A percentile compares a stretch with the other conserved stretches of the same genome.
Conservation (phyloP, 1,284 basidiomycete genomes). For the Mycena sp. region DNA sequence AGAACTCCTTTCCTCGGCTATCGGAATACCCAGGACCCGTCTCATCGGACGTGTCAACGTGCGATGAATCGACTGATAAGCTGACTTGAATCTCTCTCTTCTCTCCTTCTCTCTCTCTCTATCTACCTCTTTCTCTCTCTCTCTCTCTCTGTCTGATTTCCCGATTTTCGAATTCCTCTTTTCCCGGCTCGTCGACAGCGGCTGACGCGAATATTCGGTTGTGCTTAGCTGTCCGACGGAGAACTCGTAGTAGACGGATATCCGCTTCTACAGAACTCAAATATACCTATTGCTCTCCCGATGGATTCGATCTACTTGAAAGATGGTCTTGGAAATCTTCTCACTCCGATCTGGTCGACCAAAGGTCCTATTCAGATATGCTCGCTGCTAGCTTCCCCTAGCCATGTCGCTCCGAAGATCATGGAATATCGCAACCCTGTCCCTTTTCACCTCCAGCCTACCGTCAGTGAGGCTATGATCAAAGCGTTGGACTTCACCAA, state of each 20-base stretch:
- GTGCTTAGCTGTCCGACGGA: neutral
- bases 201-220: neutral
- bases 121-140: neutral
- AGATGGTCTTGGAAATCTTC: neutral
- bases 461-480: neutral
- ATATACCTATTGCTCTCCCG: too few species aligned
- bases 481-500: neutral
- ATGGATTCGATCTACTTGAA: neutral
- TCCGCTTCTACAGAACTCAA: neutral
- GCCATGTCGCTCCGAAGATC: neutral
- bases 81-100: too few species aligned
- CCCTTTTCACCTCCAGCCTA: too few species aligned
- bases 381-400: neutral
- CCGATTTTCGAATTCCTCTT: neutral
- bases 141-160: neutral
- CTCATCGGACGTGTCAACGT: too few species aligned
- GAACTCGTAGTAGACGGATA: neutral
- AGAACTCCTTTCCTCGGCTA: too few species aligned
- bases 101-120: too few species aligned
- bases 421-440: neutral
- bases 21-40: too few species aligned
- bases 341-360: neutral
- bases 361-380: neutral
- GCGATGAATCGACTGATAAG: neutral
- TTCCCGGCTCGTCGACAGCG: neutral